Evolutionary conservation across 2,329 filamentous ascomycete genomes (phyloP).

Genomic region (Xylaria sp.): DNA sequence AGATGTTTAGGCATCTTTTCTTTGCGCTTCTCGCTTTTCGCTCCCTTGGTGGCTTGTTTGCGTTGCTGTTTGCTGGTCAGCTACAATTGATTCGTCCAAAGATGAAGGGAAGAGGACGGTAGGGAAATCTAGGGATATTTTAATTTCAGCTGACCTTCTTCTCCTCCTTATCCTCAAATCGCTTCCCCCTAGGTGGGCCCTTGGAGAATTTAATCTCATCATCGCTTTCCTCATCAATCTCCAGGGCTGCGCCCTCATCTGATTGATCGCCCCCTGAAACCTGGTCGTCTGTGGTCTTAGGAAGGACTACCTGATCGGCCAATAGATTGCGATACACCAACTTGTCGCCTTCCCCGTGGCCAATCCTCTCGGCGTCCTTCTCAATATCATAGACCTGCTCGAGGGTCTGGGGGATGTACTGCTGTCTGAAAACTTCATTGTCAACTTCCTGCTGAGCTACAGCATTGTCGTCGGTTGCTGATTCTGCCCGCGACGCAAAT

Average conservation of each 20-base stretch:
- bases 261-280: slow-evolving; percentile 54
- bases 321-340: slow-evolving; percentile 87
- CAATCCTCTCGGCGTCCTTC: slow-evolving; percentile 83
- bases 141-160: slow-evolving; percentile 69
- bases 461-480: slow-evolving; percentile 60
- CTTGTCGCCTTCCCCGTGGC: slow-evolving; percentile 76
- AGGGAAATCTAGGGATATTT: slow-evolving; percentile 8
- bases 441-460: slow-evolving; percentile 76
- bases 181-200: slow-evolving; percentile 78
- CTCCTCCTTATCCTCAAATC: slow-evolving; percentile 89
- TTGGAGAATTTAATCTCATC: slow-evolving; percentile 70
- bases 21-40: slow-evolving; percentile 91
- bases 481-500: slow-evolving; percentile 65
- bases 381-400: slow-evolving; percentile 98
- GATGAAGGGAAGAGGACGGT: slow-evolving; percentile 3
- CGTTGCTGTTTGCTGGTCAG: slow-evolving; percentile 59
- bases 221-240: slow-evolving; percentile 52
- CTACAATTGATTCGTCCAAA: background rate
- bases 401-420: slow-evolving; percentile 95
- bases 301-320: slow-evolving; percentile 69
- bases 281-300: slow-evolving; percentile 49
- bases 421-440: slow-evolving; percentile 91
- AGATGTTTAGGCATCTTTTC: slow-evolving; percentile 96
- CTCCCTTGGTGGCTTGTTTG: slow-evolving; percentile 92
- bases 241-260: slow-evolving; percentile 60